Conservation (phyloP, 2,329 filamentous ascomycete genomes). For the Clonostachys sp. region DNA sequence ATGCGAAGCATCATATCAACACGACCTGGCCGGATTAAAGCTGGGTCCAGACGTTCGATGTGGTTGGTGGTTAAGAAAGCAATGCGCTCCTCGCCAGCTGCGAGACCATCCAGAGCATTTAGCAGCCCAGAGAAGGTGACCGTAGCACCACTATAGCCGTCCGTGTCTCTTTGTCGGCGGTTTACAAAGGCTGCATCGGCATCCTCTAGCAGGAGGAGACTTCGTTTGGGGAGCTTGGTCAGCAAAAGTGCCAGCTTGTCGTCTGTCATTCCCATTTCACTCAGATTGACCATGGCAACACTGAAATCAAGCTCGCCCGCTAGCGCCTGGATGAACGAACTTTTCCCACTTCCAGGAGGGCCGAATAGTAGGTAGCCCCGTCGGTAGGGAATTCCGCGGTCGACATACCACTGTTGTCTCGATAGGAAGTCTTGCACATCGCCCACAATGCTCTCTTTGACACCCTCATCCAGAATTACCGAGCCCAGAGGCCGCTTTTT, state of each 20-base stretch:
- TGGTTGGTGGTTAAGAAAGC: constrained; percentile 95
- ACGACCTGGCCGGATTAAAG: constrained; percentile 82
- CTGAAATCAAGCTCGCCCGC: constrained; percentile 91
- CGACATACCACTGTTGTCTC: constrained; percentile 82
- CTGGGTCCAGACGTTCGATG: constrained; percentile 82
- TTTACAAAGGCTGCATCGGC: constrained; percentile 89
- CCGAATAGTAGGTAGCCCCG: constrained; percentile 86
- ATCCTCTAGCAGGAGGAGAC: constrained; percentile 81
- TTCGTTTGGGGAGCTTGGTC: constrained; percentile 78
- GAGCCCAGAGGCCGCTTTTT: constrained; percentile 84
- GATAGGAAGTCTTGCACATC: constrained; percentile 81
- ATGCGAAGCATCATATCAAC: constrained; percentile 92
- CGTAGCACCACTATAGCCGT: constrained; percentile 82
- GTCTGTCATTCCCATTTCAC: constrained; percentile 84
- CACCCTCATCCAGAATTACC: constrained; percentile 78
- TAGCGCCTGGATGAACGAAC: constrained; percentile 91
- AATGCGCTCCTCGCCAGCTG: constrained; percentile 88
- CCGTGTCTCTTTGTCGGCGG: constrained; percentile 67
- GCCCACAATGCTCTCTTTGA: constrained; percentile 74
- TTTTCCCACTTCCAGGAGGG: constrained; percentile 88
- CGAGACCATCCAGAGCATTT: constrained; percentile 85
- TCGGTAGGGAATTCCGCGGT: constrained; percentile 90
- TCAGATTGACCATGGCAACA: constrained; percentile 88
- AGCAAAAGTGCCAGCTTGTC: constrained; percentile 83
- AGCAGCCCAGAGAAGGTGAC: constrained; percentile 93